These are phyloP conservation scores for Microstegium vimineum DNA, from an alignment of 176 grass and related monocot species.

Conservation along the genomic window DNA sequence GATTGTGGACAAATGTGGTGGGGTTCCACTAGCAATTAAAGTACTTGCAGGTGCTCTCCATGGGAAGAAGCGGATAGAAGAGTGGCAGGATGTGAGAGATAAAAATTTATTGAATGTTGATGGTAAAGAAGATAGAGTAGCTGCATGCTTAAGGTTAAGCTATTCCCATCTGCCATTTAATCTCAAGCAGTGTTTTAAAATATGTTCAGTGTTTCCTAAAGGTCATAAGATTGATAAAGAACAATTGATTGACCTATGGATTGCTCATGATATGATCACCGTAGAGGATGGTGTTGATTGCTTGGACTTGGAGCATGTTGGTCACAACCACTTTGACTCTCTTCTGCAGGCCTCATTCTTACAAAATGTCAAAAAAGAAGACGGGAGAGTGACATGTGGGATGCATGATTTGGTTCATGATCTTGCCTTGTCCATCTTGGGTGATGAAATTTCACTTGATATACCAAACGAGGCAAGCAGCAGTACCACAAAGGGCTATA, in stretches of 20 bases:
- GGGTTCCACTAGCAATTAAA: conserved; percentile 32
- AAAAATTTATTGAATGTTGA: not conserved
- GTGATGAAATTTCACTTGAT: not conserved
- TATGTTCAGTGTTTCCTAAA: conserved; percentile 27
- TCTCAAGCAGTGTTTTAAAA: conserved; percentile 25
- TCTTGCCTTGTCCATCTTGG: not conserved
- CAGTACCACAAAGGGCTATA: too few relatives aligned
- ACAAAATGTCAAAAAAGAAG: not conserved
- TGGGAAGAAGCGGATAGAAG: not conserved
- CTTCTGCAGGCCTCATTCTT: too few relatives aligned
- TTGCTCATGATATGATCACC: conserved; percentile 16
- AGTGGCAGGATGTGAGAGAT: conserved; percentile 18
- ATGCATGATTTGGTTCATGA: conserved; percentile 49
- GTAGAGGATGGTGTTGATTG: too few relatives aligned
- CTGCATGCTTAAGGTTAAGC: conserved; percentile 19
- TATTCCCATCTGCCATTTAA: conserved; percentile 8
- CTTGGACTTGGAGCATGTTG: too few relatives aligned
- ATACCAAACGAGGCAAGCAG: too few relatives aligned
- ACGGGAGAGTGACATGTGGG: not conserved
- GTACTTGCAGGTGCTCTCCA: not conserved
- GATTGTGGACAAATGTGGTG: conserved; percentile 33
- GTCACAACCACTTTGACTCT: too few relatives aligned
- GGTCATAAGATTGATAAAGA: not conserved
- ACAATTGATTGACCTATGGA: conserved; percentile 39
- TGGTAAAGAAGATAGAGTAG: not conserved